Conservation (phyloP, 2,329 filamentous ascomycete genomes). For the Zasmidium citrigriseum region DNA sequence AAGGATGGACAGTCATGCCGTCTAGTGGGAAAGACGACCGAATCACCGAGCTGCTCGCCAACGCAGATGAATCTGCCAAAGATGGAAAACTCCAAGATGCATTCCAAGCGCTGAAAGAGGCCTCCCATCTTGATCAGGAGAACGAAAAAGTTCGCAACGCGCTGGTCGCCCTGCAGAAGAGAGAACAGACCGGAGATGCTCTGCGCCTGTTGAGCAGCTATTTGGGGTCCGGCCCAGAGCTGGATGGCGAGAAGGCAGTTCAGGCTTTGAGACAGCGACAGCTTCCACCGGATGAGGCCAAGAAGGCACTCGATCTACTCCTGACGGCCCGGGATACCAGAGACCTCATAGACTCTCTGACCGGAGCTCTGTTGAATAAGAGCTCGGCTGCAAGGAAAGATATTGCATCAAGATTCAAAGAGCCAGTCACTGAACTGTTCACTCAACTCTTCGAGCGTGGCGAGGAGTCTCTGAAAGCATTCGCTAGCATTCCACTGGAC, state of each 20-base stretch:
- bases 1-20: conserved; percentile 29
- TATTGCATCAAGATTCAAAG: conserved; percentile 40
- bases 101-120: conserved; percentile 45
- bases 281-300: conserved; percentile 41
- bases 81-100: conserved; percentile 40
- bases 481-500: conserved; percentile 46
- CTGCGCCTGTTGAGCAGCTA: conserved; percentile 26
- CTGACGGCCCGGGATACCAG: conserved; percentile 38
- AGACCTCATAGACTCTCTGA: conserved; percentile 40
- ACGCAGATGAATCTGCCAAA: conserved; percentile 26
- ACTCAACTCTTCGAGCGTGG: conserved; percentile 47
- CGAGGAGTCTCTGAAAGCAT: conserved; percentile 47
- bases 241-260: conserved; percentile 43
- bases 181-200: conserved; percentile 24
- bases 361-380: conserved; percentile 34
- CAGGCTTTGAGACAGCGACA: conserved; percentile 30
- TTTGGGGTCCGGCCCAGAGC: conserved; percentile 33
- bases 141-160: conserved; percentile 43
- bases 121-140: conserved; percentile 44
- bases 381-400: conserved; percentile 40
- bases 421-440: conserved; percentile 45
- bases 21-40: conserved; percentile 19
- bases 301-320: conserved; percentile 44
- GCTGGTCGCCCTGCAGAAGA: conserved; percentile 42
- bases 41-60: conserved; percentile 23